Conservation (phyloP, 2,329 filamentous ascomycete genomes). For the Ascochyta viciae-villosae region DNA sequence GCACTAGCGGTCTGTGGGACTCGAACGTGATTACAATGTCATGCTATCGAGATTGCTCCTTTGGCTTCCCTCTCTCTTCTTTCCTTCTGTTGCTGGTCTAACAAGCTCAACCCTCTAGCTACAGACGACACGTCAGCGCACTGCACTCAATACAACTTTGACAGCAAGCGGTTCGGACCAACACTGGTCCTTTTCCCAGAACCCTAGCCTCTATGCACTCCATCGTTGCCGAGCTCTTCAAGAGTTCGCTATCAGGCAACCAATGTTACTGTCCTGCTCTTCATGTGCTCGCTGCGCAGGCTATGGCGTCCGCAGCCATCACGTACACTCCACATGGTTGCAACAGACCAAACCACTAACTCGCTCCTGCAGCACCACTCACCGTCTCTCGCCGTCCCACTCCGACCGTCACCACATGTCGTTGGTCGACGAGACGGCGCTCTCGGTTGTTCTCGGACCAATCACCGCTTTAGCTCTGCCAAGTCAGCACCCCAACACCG, state of each 20-base stretch:
- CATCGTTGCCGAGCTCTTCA: slow-evolving; percentile 29
- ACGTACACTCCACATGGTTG: slow-evolving; percentile 13
- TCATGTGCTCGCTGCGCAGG: slow-evolving; percentile 28
- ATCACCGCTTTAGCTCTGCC: slow-evolving; percentile 33
- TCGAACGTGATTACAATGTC: slow-evolving; percentile 50
- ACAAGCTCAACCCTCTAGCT: slow-evolving; percentile 26
- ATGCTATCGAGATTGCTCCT: slow-evolving; percentile 47
- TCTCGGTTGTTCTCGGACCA: slow-evolving; percentile 28
- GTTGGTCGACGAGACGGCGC: slow-evolving; percentile 35
- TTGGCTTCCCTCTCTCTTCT: slow-evolving; percentile 27
- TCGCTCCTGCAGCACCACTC: slow-evolving; percentile 34
- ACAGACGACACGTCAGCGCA: slow-evolving; percentile 17
- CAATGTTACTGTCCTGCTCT: slow-evolving; percentile 20
- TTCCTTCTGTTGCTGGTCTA: slow-evolving; percentile 22
- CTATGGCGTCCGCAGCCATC: slow-evolving; percentile 16
- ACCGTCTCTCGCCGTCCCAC: slow-evolving; percentile 33
- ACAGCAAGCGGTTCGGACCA: slow-evolving; percentile 36
- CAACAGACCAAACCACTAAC: slow-evolving; percentile 20
- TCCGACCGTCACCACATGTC: slow-evolving; percentile 28
- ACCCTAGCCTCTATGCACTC: slow-evolving; percentile 28
- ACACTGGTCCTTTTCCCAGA: slow-evolving; percentile 29
- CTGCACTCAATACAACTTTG: slow-evolving; percentile 19
- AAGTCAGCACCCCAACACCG: slow-evolving; percentile 36
- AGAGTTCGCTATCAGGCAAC: slow-evolving; percentile 32
- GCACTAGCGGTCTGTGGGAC: slow-evolving; percentile 40